These are phyloP conservation scores for Hordeum pubiflorum DNA, from an alignment of 202 grass and related monocot genomes.

Conservation along the genomic window DNA sequence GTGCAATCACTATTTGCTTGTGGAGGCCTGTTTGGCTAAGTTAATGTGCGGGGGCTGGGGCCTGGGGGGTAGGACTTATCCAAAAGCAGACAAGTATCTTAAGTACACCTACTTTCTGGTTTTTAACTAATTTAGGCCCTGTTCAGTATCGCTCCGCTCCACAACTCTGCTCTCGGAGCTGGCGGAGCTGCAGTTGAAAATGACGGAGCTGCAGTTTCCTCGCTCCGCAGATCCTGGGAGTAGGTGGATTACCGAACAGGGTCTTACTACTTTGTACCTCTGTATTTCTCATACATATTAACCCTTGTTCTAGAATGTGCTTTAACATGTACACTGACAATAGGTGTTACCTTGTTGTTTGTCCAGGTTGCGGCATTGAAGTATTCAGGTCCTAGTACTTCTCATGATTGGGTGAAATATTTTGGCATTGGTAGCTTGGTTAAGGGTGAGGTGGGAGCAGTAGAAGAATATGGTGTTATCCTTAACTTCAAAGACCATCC, in stretches of 20 bases:
- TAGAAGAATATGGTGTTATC: conserved; percentile 81
- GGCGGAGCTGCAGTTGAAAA: too few relatives aligned
- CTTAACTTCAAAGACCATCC: conserved; percentile 76
- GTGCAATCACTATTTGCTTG: conserved; percentile 12
- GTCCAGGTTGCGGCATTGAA: conserved; percentile 63
- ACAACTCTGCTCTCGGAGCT: too few relatives aligned
- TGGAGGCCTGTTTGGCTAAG: background rate
- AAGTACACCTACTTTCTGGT: background rate
- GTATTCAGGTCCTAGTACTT: conserved; percentile 39
- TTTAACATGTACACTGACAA: conserved; percentile 1
- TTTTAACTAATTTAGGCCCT: background rate
- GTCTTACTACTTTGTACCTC: background rate
- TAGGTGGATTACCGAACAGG: too few relatives aligned
- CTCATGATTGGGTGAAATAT: conserved; percentile 46
- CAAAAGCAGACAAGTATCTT: background rate
- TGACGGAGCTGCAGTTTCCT: too few relatives aligned
- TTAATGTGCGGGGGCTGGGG: background rate
- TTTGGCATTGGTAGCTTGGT: conserved; percentile 77
- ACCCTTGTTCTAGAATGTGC: conserved; percentile 4
- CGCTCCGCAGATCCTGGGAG: too few relatives aligned
- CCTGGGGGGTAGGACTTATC: too few relatives aligned
- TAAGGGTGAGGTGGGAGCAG: conserved; percentile 64
- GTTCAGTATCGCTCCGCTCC: too few relatives aligned
- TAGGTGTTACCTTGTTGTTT: conserved; percentile 16
- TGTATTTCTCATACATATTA: background rate